Evolutionary conservation across 768 basidiomycete genomes (phyloP).

Genomic region (Asterophora lycoperdoides): DNA sequence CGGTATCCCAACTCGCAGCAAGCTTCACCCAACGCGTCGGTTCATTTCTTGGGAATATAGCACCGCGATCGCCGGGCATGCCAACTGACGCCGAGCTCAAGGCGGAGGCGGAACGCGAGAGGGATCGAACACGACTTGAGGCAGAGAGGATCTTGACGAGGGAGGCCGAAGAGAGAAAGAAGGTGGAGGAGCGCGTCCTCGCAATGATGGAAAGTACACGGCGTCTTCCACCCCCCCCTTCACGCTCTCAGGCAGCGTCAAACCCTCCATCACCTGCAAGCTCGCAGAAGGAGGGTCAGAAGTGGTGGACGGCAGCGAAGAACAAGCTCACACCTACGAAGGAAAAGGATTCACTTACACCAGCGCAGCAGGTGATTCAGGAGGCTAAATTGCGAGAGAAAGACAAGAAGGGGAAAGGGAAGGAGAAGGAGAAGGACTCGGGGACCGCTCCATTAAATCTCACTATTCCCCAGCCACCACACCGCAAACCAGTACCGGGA

Average conservation of each 20-base stretch:
- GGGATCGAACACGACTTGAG: constrained; percentile 70
- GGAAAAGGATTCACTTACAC: constrained; percentile 68
- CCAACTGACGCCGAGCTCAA: constrained; percentile 78
- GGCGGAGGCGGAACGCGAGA: constrained; percentile 73
- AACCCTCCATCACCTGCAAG: constrained; percentile 60
- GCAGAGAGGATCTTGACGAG: constrained; percentile 71
- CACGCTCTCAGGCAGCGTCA: constrained; percentile 51
- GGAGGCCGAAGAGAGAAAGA: constrained; percentile 65
- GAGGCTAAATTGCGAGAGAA: constrained; percentile 69
- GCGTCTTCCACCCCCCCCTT: constrained; percentile 54
- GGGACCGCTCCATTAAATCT: constrained; percentile 55
- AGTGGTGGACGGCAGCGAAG: constrained; percentile 78
- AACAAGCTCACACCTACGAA: constrained; percentile 76
- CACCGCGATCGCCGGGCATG: constrained; percentile 36
- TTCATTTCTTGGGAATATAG: constrained; percentile 54
- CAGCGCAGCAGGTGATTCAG: constrained; percentile 77
- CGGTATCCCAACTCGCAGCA: constrained; percentile 69
- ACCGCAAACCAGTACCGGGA: constrained; percentile 43
- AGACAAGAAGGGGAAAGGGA: constrained; percentile 44
- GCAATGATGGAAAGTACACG: constrained; percentile 61
- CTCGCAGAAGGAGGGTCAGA: constrained; percentile 56
- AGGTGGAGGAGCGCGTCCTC: constrained; percentile 69
- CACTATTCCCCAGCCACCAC: constrained; percentile 37
- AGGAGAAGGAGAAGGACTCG: constrained; percentile 55
- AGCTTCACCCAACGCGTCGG: constrained; percentile 75